Evolutionary conservation across 2,329 filamentous ascomycete species (phyloP), one percentile per base, ranked within the genome.

Genomic region (Macrophomina pseudophaseolina): DNA sequence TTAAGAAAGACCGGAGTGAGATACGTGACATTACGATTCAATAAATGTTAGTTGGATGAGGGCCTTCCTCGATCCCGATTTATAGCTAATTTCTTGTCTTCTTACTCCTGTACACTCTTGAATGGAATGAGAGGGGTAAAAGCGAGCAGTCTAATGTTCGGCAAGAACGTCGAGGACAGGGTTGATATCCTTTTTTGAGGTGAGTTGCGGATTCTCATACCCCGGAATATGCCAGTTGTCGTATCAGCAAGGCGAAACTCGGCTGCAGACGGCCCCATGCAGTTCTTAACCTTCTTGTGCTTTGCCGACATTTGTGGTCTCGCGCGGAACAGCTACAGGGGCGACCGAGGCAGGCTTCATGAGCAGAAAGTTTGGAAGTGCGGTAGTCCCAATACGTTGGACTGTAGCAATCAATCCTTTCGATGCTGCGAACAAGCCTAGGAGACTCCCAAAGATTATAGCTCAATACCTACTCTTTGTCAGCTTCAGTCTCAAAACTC

Each of bases 101-200:
- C 30, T 0, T 32, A 14, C 0, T 35, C 28, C 30, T 28, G 0
- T 33, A 0, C 2, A 1, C 12, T 33, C n/a, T 33, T 0, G 30
- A 53, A 53, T 4, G 30, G 49, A 14, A 53, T 33, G 11, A 53
- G 9, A 11, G 4, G 6, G 0, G 28, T 30, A 0, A 53, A 1
- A 2, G 28, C 9, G 14, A 53, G 30, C 1, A 53, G 30, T 1
- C 14, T 33, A 30, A 33, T 11, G 14, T 1, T 53, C 5, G 28
- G 49, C 5, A 53, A n/a, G 0, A 53, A 2, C 1, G 0, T 7
- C 1, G 33, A 23, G 28, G 23, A 53, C 3, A 33, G 8, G 42
- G 16, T 14, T 14, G 1, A 14, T n/a, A 14, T 14, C 9, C 9
- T 14, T 14, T 16, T 14, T 14, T n/a, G 11, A 44, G 42, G 16